Conservation (phyloP, 2,329 filamentous ascomycete genomes). For the Botrytis hyacinthi region DNA sequence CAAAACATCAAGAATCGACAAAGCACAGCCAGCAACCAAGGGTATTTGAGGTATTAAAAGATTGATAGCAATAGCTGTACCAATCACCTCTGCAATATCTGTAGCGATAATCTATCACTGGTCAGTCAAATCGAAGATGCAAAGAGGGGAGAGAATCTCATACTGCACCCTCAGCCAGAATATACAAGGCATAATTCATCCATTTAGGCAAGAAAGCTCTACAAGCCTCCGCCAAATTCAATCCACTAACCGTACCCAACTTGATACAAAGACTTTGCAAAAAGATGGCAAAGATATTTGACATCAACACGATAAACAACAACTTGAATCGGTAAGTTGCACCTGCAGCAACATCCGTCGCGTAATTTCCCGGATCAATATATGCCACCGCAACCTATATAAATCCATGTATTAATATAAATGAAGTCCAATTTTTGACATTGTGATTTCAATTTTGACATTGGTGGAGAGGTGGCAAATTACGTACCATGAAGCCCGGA, state of each 20-base stretch:
- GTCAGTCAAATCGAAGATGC: slow-evolving; percentile 20
- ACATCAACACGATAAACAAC: slow-evolving; percentile 56
- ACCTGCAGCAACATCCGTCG: slow-evolving; percentile 56
- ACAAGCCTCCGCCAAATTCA: slow-evolving; percentile 53
- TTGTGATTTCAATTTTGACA: not conserved
- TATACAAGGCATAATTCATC: slow-evolving; percentile 53
- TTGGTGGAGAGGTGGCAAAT: not conserved
- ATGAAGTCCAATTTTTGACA: not conserved
- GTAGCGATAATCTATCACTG: slow-evolving; percentile 51
- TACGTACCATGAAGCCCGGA: slow-evolving; percentile 44
- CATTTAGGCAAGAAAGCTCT: slow-evolving; percentile 49
- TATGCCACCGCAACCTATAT: slow-evolving; percentile 41
- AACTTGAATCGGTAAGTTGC: slow-evolving; percentile 52
- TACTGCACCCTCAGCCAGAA: slow-evolving; percentile 52
- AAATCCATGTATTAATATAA: not conserved
- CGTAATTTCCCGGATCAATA: slow-evolving; percentile 52
- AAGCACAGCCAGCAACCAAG: slow-evolving; percentile 64
- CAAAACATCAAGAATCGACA: slow-evolving; percentile 68
- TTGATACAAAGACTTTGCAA: slow-evolving; percentile 57
- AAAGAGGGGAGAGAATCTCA: slow-evolving; percentile 8
- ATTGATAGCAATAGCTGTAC: slow-evolving; percentile 68
- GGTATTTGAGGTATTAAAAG: slow-evolving; percentile 62
- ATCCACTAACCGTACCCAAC: slow-evolving; percentile 52
- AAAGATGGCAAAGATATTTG: slow-evolving; percentile 58
- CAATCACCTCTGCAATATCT: slow-evolving; percentile 61